Percentiles rank a stretch among this genome's conserved stretches.
phyloP scores from a whole-genome alignment of 78 protist genomes.

The Ministeria vibrans region DNA sequence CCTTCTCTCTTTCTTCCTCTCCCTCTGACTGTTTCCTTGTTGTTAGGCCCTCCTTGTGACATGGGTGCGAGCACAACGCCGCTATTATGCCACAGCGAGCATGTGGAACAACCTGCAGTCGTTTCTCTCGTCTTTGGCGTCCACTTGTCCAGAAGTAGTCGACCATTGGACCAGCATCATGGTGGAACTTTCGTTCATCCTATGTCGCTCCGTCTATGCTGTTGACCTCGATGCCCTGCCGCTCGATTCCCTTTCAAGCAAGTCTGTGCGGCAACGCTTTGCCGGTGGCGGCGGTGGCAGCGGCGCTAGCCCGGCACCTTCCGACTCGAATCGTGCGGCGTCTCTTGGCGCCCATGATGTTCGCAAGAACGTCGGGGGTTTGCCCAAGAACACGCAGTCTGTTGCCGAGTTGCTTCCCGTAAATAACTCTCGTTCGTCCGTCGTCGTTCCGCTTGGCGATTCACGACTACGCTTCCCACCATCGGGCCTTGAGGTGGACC shows the following conservation, averaged over 20 bases:
- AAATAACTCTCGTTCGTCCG: not conserved
- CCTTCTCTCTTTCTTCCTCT: not conserved
- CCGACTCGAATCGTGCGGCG: not conserved
- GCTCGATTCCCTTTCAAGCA: not conserved
- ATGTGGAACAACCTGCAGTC: not conserved
- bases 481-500: not conserved
- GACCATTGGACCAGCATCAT: constrained; percentile 5
- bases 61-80: not conserved
- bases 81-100: not conserved
- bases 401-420: not conserved
- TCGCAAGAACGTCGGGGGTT: not conserved
- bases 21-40: not conserved
- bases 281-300: not conserved
- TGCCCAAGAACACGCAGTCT: not conserved
- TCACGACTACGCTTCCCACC: not conserved
- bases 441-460: not conserved
- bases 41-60: not conserved
- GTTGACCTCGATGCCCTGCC: constrained; percentile 18
- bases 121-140: not conserved
- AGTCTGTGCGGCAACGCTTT: not conserved
- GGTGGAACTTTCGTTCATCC: not conserved
- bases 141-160: not conserved
- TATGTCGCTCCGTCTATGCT: not conserved
- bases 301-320: not conserved
- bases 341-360: not conserved